Base-by-base conservation (phyloP, 176 grass and related monocot genomes). In the Musa schizocarpa region DNA sequence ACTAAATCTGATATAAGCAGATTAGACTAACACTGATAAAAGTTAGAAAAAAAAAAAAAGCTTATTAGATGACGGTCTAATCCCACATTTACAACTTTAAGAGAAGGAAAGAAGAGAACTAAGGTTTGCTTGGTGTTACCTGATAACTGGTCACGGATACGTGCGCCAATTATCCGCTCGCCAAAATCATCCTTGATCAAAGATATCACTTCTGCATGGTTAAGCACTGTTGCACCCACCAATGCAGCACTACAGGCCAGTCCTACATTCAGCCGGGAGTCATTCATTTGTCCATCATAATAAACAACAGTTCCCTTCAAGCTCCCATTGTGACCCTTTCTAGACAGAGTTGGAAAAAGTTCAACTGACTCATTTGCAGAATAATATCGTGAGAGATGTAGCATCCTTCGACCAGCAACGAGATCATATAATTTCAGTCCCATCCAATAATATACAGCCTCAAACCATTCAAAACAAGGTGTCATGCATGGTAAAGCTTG, bases 221-320 rank as follows among this genome's bases (percentile, higher is more conserved):
- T 98, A 24, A 98, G 86, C 57, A 98, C 78, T 50, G 90, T 77
- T 61, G 90, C 90, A 82, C 94, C 94, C 69, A 98, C 68, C 83
- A 93, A 67, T 63, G 90, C 81, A 68, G 94, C 86, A 20, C 88
- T 93, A 77, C 94, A 98, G 75, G 94, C 90, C 21, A 98, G 73
- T 43, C 88, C 94, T 56, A 98, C 94, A 84, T 98, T 98, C 55
- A 98, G 56, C 78, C 94, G 82, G 56, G 84, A 88, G 51, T 98
- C 88, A 76, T 98, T 98, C 94, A 98, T 98, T 78, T 98, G 94
- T 13, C 94, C 94, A 79, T 98, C 94, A 76, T 93, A 98, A 73
- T 98, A 98, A 8, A 98, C 94, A 12, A 98, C 85, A 22, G 94
- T 98, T 63, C 94, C 94, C 85, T 89, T 92, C 54, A 98, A 80